Evolutionary conservation across 768 basidiomycete species (phyloP).

Genomic region (Rhodotorula kratochvilovae): DNA sequence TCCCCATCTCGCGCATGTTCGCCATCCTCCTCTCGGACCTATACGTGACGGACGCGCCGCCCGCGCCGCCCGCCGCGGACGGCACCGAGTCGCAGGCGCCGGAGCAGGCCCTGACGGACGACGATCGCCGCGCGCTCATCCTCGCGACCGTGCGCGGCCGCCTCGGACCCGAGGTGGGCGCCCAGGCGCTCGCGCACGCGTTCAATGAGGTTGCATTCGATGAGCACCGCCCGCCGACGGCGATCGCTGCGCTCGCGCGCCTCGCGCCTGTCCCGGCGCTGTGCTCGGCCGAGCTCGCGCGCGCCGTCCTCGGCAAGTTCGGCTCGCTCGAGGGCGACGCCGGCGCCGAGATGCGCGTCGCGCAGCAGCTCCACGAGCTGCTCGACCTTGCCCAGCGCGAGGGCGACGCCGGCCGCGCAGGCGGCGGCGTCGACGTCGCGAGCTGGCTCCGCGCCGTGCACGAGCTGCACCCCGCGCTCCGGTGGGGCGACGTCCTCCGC

Average conservation of each 20-base stretch:
- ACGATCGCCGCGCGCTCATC: slow-evolving; percentile 18
- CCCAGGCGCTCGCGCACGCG: slow-evolving; percentile 35
- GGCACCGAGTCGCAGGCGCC: not conserved
- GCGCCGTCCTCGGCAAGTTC: slow-evolving; percentile 11
- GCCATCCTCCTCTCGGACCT: slow-evolving; percentile 68
- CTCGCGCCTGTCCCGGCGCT: slow-evolving; percentile 20
- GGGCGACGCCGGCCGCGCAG: slow-evolving; percentile 17
- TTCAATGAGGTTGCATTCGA: slow-evolving; percentile 33
- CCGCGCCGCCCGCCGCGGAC: not conserved
- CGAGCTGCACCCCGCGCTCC: slow-evolving; percentile 27
- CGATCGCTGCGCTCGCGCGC: slow-evolving; percentile 16
- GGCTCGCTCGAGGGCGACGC: slow-evolving; percentile 2
- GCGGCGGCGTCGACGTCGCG: slow-evolving; percentile 19
- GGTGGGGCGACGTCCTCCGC: slow-evolving; percentile 62
- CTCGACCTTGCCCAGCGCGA: slow-evolving; percentile 30
- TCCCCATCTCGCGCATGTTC: slow-evolving; percentile 72
- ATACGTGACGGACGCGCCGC: not conserved
- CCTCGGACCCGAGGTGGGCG: slow-evolving; percentile 23
- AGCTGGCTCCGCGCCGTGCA: slow-evolving; percentile 33
- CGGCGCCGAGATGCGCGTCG: slow-evolving; percentile 29
- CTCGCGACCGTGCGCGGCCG: slow-evolving; percentile 16
- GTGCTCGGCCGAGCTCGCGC: slow-evolving; percentile 24
- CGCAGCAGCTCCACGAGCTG: slow-evolving; percentile 29
- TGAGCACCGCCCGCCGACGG: slow-evolving; percentile 3
- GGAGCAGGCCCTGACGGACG: slow-evolving; percentile 11